A percentile compares a stretch with the other conserved stretches of the same genome.
Evolutionary conservation across 257 asterid genomes (phyloP).

Genomic region (Ophiorrhiza pumila): DNA sequence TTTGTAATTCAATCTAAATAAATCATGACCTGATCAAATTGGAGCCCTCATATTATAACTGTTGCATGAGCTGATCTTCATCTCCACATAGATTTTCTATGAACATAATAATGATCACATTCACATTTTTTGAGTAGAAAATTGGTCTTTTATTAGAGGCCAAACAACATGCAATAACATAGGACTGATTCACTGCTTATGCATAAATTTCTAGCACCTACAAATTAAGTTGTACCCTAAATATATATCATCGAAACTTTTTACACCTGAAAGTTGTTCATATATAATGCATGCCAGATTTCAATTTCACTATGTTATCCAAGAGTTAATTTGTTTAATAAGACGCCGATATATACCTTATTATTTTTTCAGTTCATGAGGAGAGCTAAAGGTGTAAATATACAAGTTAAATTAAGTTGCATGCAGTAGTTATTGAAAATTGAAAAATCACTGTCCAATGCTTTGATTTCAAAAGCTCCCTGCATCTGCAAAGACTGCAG

Average conservation of each 20-base stretch:
- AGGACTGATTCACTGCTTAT: neutral
- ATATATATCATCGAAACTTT: too few relatives aligned
- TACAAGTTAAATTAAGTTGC: too few relatives aligned
- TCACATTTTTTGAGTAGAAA: neutral
- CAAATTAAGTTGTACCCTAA: neutral
- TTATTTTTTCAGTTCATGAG: neutral
- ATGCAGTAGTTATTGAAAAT: neutral
- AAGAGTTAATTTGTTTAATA: neutral
- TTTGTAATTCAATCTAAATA: too few relatives aligned
- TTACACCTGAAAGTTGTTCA: neutral
- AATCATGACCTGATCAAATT: too few relatives aligned
- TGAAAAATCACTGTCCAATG: neutral
- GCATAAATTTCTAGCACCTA: neutral
- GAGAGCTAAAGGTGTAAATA: neutral
- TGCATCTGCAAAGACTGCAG: too few relatives aligned
- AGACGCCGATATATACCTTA: neutral
- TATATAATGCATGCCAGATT: neutral
- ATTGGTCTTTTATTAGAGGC: neutral
- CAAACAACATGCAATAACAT: neutral
- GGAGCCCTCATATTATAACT: too few relatives aligned
- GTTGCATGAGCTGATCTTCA: too few relatives aligned
- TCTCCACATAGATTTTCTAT: neutral
- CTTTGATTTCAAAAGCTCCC: neutral
- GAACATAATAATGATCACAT: neutral
- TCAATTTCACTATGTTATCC: neutral